Evolutionary conservation across 148 eudicot genomes (phyloP).

Genomic region (Agrostemma githago): DNA sequence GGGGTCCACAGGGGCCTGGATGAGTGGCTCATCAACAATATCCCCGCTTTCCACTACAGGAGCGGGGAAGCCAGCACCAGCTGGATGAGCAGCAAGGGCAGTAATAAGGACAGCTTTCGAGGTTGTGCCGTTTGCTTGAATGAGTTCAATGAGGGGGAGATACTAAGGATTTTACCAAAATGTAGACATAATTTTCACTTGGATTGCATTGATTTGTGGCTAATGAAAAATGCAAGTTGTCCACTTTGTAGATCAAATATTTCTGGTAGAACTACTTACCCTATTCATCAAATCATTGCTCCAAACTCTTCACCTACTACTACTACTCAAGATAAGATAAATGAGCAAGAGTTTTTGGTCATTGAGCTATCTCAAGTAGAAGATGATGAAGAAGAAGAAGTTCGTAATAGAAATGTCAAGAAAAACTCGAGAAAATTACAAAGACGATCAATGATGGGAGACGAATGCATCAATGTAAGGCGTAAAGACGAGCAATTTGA

Average conservation of each 20-base stretch:
- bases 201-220: slow-evolving; percentile 88
- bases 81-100: not conserved
- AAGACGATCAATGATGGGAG: slow-evolving; percentile 34
- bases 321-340: slow-evolving; percentile 30
- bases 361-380: slow-evolving; percentile 37
- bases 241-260: slow-evolving; percentile 78
- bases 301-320: slow-evolving; percentile 62
- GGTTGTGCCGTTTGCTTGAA: slow-evolving; percentile 72
- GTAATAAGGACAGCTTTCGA: slow-evolving; percentile 28
- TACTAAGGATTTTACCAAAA: slow-evolving; percentile 54
- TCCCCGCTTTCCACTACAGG: slow-evolving; percentile 61
- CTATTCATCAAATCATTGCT: slow-evolving; percentile 47
- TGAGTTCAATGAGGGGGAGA: slow-evolving; percentile 59
- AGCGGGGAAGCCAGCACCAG: slow-evolving; percentile 6
- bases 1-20: slow-evolving; percentile 51
- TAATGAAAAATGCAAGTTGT: slow-evolving; percentile 67
- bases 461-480: slow-evolving; percentile 30
- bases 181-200: slow-evolving; percentile 70
- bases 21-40: slow-evolving; percentile 53
- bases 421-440: slow-evolving; percentile 21
- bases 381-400: slow-evolving; percentile 19
- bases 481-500: slow-evolving; percentile 29
- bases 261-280: slow-evolving; percentile 43
- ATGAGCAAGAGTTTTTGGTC: slow-evolving; percentile 48
- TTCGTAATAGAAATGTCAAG: not conserved